Percentiles rank a stretch among this genome's conserved stretches.
phyloP scores from a whole-genome alignment of 1,139 yeast species.

The Taphrina populina region DNA sequence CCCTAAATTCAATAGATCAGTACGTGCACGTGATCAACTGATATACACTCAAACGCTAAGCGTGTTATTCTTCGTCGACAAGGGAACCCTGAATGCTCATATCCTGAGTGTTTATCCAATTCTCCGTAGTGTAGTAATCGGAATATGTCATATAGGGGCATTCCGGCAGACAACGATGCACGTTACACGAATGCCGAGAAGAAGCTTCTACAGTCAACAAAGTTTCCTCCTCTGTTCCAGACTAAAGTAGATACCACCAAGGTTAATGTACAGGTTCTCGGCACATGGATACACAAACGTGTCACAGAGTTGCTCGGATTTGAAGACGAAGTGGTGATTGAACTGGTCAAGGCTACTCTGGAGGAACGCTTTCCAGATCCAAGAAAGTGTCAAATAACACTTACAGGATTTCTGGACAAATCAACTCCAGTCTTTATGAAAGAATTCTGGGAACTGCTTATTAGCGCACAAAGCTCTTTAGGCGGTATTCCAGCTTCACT shows the following conservation, averaged over 20 bases:
- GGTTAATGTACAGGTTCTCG: slow-evolving; percentile 38
- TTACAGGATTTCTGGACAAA: slow-evolving; percentile 41
- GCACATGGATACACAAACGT: slow-evolving; percentile 38
- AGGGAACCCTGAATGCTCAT: too few species aligned
- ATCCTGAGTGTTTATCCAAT: too few species aligned
- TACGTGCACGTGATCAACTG: too few species aligned
- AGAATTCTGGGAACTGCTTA: slow-evolving; percentile 41
- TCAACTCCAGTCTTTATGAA: slow-evolving; percentile 39
- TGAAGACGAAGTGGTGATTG: slow-evolving; percentile 39
- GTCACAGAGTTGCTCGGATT: slow-evolving; percentile 33
- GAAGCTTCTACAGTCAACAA: slow-evolving; percentile 20
- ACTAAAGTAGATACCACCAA: slow-evolving; percentile 36
- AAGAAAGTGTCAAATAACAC: slow-evolving; percentile 38
- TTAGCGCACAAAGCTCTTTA: slow-evolving; percentile 41
- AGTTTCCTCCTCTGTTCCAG: slow-evolving; percentile 25
- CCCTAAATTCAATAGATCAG: too few species aligned
- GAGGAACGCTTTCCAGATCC: slow-evolving; percentile 38
- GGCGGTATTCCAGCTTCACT: slow-evolving; percentile 42
- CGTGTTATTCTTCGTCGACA: too few species aligned
- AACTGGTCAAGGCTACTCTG: slow-evolving; percentile 34
- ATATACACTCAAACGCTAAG: too few species aligned
- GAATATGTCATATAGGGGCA: slow-evolving; percentile 25
- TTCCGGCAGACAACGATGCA: slow-evolving; percentile 28
- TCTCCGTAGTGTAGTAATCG: too few species aligned
- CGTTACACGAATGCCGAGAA: slow-evolving; percentile 33